phyloP scores from a whole-genome alignment of 345 rosid genomes.

The Mangifera indica region DNA sequence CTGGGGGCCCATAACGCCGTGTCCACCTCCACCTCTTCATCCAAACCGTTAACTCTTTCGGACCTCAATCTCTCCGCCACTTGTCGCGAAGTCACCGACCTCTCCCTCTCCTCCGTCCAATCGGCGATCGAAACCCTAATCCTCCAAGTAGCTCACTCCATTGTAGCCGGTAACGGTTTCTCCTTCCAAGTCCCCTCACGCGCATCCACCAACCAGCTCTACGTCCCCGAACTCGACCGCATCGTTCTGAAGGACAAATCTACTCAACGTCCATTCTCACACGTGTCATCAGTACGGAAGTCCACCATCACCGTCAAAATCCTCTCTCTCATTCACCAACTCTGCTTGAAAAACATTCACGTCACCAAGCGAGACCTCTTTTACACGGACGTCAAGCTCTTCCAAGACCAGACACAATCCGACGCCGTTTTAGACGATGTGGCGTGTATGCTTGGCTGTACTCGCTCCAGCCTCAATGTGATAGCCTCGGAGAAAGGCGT shows the following conservation, averaged over 20 bases:
- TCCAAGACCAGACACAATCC: slow-evolving; percentile 96
- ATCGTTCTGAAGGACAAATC: slow-evolving; percentile 91
- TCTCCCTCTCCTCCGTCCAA: slow-evolving; percentile 79
- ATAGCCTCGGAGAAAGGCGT: slow-evolving; percentile 94
- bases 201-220: slow-evolving; percentile 87
- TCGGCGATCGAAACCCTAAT: slow-evolving; percentile 67
- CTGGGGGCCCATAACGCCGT: slow-evolving; percentile 26
- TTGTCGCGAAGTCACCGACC: slow-evolving; percentile 90
- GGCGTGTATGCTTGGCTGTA: slow-evolving; percentile 91
- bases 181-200: slow-evolving; percentile 93
- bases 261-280: slow-evolving; percentile 84
- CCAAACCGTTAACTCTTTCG: slow-evolving; percentile 69
- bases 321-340: slow-evolving; percentile 88
- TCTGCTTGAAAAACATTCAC: slow-evolving; percentile 75
- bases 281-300: slow-evolving; percentile 82
- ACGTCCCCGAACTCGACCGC: slow-evolving; percentile 98
- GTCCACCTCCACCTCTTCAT: slow-evolving; percentile 39
- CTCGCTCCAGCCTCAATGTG: slow-evolving; percentile 90
- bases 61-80: slow-evolving; percentile 71
- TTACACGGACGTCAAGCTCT: slow-evolving; percentile 96
- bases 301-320: slow-evolving; percentile 81
- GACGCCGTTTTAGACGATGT: slow-evolving; percentile 88
- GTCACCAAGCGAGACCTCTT: slow-evolving; percentile 98
- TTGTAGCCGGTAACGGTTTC: slow-evolving; percentile 85
- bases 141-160: slow-evolving; percentile 69